phyloP scores from a whole-genome alignment of 331 rosid species.

The Prunus yedoensis region DNA sequence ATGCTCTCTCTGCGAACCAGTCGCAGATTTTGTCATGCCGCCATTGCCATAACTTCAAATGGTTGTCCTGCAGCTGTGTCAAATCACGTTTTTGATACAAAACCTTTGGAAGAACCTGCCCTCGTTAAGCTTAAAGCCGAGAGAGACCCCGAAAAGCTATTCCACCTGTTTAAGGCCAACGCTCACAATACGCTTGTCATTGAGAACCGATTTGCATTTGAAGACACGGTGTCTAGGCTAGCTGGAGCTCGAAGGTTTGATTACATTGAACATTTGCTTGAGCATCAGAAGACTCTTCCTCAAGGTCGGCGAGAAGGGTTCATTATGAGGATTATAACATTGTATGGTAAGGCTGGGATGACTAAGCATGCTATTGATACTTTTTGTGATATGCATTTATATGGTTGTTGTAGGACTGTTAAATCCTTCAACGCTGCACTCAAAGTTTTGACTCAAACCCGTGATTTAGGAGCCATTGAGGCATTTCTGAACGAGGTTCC shows the following conservation, averaged over 20 bases:
- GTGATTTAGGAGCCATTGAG: constrained; percentile 32
- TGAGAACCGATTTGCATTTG: constrained; percentile 63
- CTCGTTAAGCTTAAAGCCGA: constrained; percentile 57
- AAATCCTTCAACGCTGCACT: constrained; percentile 73
- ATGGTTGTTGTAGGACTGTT: constrained; percentile 54
- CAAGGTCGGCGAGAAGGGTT: constrained; percentile 79
- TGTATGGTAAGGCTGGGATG: constrained; percentile 81
- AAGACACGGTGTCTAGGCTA: constrained; percentile 63
- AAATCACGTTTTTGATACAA: constrained; percentile 17
- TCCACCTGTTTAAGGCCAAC: constrained; percentile 60
- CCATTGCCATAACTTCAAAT: constrained; percentile 18
- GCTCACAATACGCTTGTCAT: constrained; percentile 58
- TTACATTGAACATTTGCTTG: constrained; percentile 60
- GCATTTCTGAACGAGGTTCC: constrained; percentile 35
- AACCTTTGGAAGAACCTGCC: constrained; percentile 46
- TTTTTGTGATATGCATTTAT: constrained; percentile 56
- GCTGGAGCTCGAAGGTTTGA: constrained; percentile 71
- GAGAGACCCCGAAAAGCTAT: constrained; percentile 60
- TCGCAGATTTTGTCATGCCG: constrained; percentile 56
- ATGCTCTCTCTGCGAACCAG: constrained; percentile 70
- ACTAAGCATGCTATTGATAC: constrained; percentile 53
- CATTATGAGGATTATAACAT: constrained; percentile 54
- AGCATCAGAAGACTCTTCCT: constrained; percentile 65
- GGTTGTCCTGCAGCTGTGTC: constrained; percentile 14
- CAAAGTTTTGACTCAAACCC: constrained; percentile 47